Evolutionary conservation across 2,329 filamentous ascomycete genomes (phyloP).

Genomic region (Hortaea werneckii): DNA sequence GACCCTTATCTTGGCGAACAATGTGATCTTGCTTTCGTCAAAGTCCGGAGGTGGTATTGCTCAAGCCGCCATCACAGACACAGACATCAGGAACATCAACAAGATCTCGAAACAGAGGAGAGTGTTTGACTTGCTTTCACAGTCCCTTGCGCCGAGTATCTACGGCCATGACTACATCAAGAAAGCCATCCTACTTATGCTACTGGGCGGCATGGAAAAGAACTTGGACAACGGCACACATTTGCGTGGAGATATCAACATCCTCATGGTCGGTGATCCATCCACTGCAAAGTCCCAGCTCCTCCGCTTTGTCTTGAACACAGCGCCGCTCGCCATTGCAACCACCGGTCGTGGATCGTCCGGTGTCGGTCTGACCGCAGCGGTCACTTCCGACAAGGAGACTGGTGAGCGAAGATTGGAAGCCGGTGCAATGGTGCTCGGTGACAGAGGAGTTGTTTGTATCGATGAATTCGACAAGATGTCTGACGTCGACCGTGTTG

Average conservation of each 20-base stretch:
- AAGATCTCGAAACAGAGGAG: constrained; percentile 92
- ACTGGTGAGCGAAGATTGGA: constrained; percentile 90
- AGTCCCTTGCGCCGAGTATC: constrained; percentile 91
- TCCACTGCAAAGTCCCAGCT: constrained; percentile 99
- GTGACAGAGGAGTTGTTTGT: constrained; percentile 91
- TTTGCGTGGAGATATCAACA: constrained; percentile 96
- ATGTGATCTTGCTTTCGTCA: constrained; percentile 85
- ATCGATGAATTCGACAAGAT: constrained; percentile 99
- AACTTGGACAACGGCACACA: constrained; percentile 97
- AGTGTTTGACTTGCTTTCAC: constrained; percentile 82
- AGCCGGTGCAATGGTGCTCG: constrained; percentile 97
- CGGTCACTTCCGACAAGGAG: constrained; percentile 93
- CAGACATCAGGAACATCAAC: constrained; percentile 97
- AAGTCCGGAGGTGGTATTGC: constrained; percentile 93
- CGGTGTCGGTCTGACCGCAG: constrained; percentile 92
- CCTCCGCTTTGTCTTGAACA: constrained; percentile 92
- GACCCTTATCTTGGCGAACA: constrained; percentile 87
- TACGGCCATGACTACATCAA: constrained; percentile 97
- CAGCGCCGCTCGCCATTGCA: constrained; percentile 88
- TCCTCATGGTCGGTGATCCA: constrained; percentile 96
- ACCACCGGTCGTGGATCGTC: constrained; percentile 92
- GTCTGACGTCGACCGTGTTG: constrained; percentile 95
- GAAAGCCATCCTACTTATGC: constrained; percentile 90
- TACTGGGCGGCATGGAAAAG: constrained; percentile 94
- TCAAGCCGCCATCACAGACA: constrained; percentile 85